phyloP scores from a whole-genome alignment of 2,329 filamentous ascomycete genomes.

The Fusarium sp. region DNA sequence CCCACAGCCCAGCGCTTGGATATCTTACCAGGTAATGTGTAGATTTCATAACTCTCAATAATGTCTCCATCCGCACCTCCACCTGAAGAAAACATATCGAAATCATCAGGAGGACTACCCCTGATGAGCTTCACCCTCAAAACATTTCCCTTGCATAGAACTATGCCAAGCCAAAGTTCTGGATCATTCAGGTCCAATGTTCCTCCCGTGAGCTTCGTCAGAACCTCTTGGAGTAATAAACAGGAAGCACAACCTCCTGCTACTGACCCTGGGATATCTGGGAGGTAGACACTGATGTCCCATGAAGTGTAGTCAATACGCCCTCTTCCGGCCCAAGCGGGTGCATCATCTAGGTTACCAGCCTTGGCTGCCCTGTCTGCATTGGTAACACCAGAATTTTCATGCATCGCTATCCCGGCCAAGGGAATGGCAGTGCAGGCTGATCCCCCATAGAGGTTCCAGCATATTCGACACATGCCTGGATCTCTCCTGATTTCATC shows the following conservation, averaged over 20 bases:
- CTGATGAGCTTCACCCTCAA: conserved; percentile 8
- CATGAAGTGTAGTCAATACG: conserved; percentile 36
- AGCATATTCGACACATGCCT: conserved; percentile 28
- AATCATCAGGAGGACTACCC: conserved; percentile 22
- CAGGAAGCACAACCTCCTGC: conserved; percentile 27
- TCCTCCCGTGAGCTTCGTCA: conserved; percentile 23
- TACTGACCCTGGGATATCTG: conserved; percentile 14
- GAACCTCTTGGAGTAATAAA: conserved; percentile 6
- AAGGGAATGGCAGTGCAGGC: conserved; percentile 17
- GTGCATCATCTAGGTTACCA: conserved; percentile 6
- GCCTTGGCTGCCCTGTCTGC: conserved; percentile 10
- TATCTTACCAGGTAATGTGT: conserved; percentile 32
- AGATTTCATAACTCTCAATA: conserved; percentile 31
- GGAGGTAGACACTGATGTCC: conserved; percentile 18
- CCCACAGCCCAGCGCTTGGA: accelerated
- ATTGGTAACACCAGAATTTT: conserved; percentile 23
- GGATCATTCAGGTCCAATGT: conserved; percentile 9
- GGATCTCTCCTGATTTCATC: conserved; percentile 29
- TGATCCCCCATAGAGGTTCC: conserved; percentile 36
- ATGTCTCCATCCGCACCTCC: not conserved
- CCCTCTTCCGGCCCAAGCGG: conserved; percentile 19
- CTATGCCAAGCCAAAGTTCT: conserved; percentile 18
- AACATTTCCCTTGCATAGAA: conserved; percentile 36
- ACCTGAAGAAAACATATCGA: conserved; percentile 25
- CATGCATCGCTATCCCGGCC: conserved; percentile 33